phyloP scores from a whole-genome alignment of 495 filamentous ascomycete species.

The Hyaloscypha variabilis region DNA sequence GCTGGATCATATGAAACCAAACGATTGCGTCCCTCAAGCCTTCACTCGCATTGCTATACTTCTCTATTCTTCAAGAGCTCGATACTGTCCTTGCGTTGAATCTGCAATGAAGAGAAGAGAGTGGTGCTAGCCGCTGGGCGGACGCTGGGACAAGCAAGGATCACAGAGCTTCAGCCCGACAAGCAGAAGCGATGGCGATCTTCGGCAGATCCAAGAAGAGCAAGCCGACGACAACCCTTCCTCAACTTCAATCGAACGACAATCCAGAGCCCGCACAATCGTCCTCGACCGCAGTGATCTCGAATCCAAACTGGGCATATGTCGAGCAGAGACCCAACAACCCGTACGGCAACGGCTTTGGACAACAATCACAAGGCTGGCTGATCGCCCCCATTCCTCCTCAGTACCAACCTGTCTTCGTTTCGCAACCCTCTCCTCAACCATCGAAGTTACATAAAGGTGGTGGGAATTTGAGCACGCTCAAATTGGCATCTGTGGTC shows the following conservation, averaged over 20 bases:
- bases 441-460: slow-evolving; percentile 19
- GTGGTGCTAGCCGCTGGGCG: background rate
- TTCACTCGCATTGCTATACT: background rate
- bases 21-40: background rate
- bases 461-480: slow-evolving; percentile 15
- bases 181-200: slow-evolving; percentile 45
- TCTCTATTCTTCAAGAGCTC: background rate
- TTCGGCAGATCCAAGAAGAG: slow-evolving; percentile 48
- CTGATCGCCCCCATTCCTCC: slow-evolving; percentile 20
- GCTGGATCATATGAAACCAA: slow-evolving; percentile 7
- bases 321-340: slow-evolving; percentile 17
- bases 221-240: slow-evolving; percentile 28
- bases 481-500: slow-evolving; percentile 21
- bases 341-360: slow-evolving; percentile 12
- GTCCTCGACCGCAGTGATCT: slow-evolving; percentile 27
- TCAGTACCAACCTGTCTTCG: slow-evolving; percentile 25
- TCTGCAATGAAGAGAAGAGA: background rate
- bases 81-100: slow-evolving; percentile 5
- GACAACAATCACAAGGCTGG: slow-evolving; percentile 33
- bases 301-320: slow-evolving; percentile 20
- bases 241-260: slow-evolving; percentile 23
- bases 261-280: slow-evolving; percentile 26
- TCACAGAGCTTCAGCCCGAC: slow-evolving; percentile 2
- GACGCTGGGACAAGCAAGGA: slow-evolving; percentile 3
- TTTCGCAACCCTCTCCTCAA: slow-evolving; percentile 11